Percentiles rank a stretch among this genome's conserved stretches.
These are phyloP conservation scores for Dactylellina cionopaga DNA, from an alignment of 2,329 filamentous ascomycete genomes.

Conservation along the genomic window DNA sequence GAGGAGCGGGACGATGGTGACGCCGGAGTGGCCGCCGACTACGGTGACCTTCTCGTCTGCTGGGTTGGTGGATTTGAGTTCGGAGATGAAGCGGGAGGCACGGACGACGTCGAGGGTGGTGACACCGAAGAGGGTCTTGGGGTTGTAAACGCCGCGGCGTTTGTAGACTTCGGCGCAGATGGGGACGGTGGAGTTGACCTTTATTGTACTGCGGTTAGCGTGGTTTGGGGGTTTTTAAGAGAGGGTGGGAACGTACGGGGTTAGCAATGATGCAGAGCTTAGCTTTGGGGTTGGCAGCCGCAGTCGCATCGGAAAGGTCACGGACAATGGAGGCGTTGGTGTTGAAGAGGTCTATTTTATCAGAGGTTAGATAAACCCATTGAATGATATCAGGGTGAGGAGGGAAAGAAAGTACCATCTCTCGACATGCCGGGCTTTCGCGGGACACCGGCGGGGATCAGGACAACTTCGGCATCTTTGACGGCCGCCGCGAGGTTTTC, in stretches of 20 bases:
- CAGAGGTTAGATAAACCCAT: neutral
- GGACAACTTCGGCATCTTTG: slow-evolving; percentile 88
- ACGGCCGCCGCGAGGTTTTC: slow-evolving; percentile 80
- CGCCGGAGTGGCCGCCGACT: slow-evolving; percentile 94
- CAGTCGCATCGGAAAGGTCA: slow-evolving; percentile 94
- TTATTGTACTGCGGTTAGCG: neutral
- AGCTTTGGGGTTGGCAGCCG: slow-evolving; percentile 86
- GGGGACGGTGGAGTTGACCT: slow-evolving; percentile 98
- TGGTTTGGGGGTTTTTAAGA: slow-evolving; percentile 14
- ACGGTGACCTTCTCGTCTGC: slow-evolving; percentile 94
- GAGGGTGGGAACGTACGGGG: slow-evolving; percentile 70
- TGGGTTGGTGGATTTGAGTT: slow-evolving; percentile 91
- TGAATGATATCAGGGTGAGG: neutral
- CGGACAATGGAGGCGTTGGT: slow-evolving; percentile 99
- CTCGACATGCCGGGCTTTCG: slow-evolving; percentile 99
- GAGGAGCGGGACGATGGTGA: slow-evolving; percentile 98
- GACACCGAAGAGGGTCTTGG: slow-evolving; percentile 98
- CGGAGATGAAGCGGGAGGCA: slow-evolving; percentile 95
- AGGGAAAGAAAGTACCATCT: slow-evolving; percentile 70
- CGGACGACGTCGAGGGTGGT: slow-evolving; percentile 99
- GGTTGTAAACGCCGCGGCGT: slow-evolving; percentile 94
- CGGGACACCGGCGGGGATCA: slow-evolving; percentile 97
- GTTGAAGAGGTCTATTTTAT: slow-evolving; percentile 85
- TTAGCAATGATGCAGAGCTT: slow-evolving; percentile 98
- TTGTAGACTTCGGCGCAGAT: slow-evolving; percentile 98